phyloP scores from a whole-genome alignment of 257 asterid genomes.

The Ehretia macrophylla region DNA sequence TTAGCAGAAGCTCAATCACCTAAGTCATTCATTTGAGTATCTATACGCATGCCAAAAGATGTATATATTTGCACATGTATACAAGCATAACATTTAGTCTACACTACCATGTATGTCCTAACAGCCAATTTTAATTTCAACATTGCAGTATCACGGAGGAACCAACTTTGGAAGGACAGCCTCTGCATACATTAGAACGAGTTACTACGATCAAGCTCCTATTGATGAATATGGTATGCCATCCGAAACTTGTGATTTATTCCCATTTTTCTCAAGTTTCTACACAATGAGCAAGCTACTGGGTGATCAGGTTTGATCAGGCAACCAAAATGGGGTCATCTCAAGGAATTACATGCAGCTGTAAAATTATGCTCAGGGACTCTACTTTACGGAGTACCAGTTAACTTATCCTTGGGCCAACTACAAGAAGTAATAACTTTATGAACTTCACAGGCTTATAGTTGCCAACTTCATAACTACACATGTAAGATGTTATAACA shows the following conservation, averaged over 20 bases:
- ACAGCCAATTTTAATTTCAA: background rate
- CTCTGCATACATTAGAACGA: constrained; percentile 68
- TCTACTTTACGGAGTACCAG: constrained; percentile 46
- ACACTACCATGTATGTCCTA: background rate
- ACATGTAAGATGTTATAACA: background rate
- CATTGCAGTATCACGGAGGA: constrained; percentile 68
- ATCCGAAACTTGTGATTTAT: background rate
- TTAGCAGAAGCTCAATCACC: background rate
- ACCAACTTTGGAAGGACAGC: constrained; percentile 73
- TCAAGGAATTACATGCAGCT: constrained; percentile 64
- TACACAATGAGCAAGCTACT: no score
- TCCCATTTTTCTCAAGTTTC: no score
- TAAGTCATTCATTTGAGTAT: background rate
- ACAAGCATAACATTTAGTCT: background rate
- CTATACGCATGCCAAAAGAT: background rate
- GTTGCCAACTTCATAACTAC: background rate
- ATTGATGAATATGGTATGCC: constrained; percentile 65
- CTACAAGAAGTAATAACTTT: constrained; percentile 54
- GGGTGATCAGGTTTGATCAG: constrained; percentile 55
- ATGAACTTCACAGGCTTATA: background rate
- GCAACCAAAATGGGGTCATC: constrained; percentile 86
- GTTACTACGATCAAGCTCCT: constrained; percentile 87
- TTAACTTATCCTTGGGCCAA: constrained; percentile 33
- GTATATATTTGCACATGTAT: no score
- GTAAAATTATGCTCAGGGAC: constrained; percentile 50